These are phyloP conservation scores for Fusarium marasasianum DNA, from an alignment of 2,329 filamentous ascomycete species.

Conservation along the genomic window DNA sequence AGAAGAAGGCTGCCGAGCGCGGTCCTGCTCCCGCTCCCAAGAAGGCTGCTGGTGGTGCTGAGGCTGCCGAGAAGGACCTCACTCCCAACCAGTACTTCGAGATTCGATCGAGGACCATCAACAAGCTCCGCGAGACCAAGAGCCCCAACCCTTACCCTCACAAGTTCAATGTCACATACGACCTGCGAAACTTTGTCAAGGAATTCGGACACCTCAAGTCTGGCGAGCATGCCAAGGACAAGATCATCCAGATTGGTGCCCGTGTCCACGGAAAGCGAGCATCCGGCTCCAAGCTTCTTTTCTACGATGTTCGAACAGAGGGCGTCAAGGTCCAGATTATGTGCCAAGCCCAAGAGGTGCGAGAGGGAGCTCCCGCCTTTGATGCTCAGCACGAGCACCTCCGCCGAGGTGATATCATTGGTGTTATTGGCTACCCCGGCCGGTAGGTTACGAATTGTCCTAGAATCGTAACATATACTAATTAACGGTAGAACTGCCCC, in stretches of 20 bases:
- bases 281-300: constrained; percentile 84
- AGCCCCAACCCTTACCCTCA: constrained; percentile 76
- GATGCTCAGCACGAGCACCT: constrained; percentile 90
- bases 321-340: constrained; percentile 85
- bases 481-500: constrained; percentile 74
- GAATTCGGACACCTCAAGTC: constrained; percentile 86
- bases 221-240: constrained; percentile 82
- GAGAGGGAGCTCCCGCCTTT: constrained; percentile 73
- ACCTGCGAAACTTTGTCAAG: constrained; percentile 80
- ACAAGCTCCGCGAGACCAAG: constrained; percentile 52
- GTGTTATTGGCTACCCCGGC: constrained; percentile 52
- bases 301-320: constrained; percentile 74
- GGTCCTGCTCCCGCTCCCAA: constrained; percentile 72
- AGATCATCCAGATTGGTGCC: constrained; percentile 79
- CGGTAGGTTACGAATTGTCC: constrained; percentile 28
- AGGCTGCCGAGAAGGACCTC: constrained; percentile 67
- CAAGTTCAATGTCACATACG: constrained; percentile 86
- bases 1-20: constrained; percentile 81
- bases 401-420: constrained; percentile 91
- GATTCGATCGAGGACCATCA: constrained; percentile 84
- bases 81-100: constrained; percentile 85
- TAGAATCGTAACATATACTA: constrained; percentile 1
- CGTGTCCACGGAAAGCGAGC: constrained; percentile 90
- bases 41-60: constrained; percentile 59
- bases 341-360: constrained; percentile 84